A percentile compares a stretch with the other conserved stretches of the same genome.
phyloP scores from a whole-genome alignment of 306 rosid species.

The Arachis hypogaea region DNA sequence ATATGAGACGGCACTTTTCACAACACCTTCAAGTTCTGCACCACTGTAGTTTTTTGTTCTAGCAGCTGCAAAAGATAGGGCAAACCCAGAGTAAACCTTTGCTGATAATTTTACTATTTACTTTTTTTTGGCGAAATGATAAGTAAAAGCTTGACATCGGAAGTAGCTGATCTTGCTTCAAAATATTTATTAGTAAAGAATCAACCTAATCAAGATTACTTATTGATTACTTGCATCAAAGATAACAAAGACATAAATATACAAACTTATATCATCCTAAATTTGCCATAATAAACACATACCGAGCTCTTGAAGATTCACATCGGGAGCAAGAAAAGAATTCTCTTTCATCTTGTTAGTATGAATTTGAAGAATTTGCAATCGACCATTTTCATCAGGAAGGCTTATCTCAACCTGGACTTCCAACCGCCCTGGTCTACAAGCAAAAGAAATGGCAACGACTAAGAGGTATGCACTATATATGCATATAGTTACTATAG shows the following conservation, averaged over 20 bases:
- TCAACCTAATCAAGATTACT: not conserved
- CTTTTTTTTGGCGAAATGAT: constrained; percentile 9
- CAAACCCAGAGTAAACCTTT: constrained; percentile 32
- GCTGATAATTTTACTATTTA: constrained; percentile 15
- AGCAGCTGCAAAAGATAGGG: constrained; percentile 69
- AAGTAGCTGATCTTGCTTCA: constrained; percentile 15
- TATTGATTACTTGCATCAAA: constrained; percentile 25
- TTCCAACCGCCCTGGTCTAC: constrained; percentile 97
- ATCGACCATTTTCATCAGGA: constrained; percentile 96
- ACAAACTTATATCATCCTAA: constrained; percentile 33
- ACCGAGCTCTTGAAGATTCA: constrained; percentile 95
- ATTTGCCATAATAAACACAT: constrained; percentile 45
- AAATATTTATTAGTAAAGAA: constrained; percentile 23
- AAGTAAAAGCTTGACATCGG: constrained; percentile 17
- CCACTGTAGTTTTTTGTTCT: constrained; percentile 97
- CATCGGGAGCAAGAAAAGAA: constrained; percentile 92
- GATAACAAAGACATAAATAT: constrained; percentile 3
- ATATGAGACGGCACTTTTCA: constrained; percentile 97
- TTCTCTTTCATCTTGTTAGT: constrained; percentile 98
- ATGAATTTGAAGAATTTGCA: constrained; percentile 97
- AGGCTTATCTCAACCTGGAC: constrained; percentile 97
- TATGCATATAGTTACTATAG: constrained; percentile 34
- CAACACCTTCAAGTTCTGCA: constrained; percentile 99
- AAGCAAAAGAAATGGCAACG: constrained; percentile 35
- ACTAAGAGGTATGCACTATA: constrained; percentile 28